Evolutionary conservation across 306 rosid genomes (phyloP).

Genomic region (Gynostemma pentaphyllum): DNA sequence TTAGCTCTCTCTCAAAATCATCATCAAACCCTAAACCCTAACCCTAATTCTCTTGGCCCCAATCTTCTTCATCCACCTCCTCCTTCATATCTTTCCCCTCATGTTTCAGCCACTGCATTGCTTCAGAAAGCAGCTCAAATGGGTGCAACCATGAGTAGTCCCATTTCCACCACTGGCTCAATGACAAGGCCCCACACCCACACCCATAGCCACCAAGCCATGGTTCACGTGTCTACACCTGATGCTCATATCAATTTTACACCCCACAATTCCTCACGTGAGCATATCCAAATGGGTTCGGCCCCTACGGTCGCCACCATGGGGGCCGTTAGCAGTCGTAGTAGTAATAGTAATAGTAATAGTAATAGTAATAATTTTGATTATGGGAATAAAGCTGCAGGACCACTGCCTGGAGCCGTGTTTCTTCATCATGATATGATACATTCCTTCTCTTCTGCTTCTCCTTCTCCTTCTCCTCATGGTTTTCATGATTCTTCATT

Average conservation of each 20-base stretch:
- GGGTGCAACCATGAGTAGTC: conserved; percentile 67
- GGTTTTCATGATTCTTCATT: conserved; percentile 35
- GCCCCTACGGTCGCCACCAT: too few species aligned
- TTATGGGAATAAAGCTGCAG: not conserved
- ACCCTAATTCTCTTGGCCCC: conserved; percentile 30
- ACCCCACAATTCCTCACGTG: too few species aligned
- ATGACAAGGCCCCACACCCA: conserved; percentile 33
- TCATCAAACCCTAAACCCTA: conserved; percentile 21
- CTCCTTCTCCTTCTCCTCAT: not conserved
- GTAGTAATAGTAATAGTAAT: not conserved
- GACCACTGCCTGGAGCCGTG: conserved; percentile 1
- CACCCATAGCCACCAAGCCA: too few species aligned
- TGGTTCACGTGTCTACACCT: conserved; percentile 46
- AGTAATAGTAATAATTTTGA: not conserved
- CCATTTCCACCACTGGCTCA: conserved; percentile 5
- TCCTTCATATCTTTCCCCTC: conserved; percentile 41
- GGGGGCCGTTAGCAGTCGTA: conserved; percentile 3
- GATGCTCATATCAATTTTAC: too few species aligned
- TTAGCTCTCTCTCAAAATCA: not conserved
- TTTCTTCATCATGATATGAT: conserved; percentile 49
- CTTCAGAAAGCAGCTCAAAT: conserved; percentile 94
- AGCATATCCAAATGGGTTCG: not conserved
- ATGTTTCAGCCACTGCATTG: conserved; percentile 93
- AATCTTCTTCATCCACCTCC: conserved; percentile 22
- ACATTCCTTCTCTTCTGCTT: conserved; percentile 30